Conservation (phyloP, 2,329 filamentous ascomycete species). For the Stachybotrys chlorohalonatus region DNA sequence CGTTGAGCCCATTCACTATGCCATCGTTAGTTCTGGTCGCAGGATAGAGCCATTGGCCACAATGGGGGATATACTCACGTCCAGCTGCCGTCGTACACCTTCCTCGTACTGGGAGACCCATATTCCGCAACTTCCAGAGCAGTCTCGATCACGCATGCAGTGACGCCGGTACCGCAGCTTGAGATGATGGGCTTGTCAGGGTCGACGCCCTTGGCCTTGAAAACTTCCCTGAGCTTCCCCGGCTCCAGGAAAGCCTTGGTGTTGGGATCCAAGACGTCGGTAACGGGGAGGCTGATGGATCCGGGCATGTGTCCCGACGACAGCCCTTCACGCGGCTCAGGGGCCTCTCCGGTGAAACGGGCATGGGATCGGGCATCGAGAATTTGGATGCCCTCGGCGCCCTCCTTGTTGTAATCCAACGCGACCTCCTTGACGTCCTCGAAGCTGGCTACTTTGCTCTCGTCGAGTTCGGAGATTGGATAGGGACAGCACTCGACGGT, state of each 20-base stretch:
- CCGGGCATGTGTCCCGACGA: constrained; percentile 89
- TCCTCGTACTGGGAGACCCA: constrained; percentile 56
- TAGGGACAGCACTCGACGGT: constrained; percentile 57
- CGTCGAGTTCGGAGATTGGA: constrained; percentile 52
- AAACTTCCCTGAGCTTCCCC: constrained; percentile 64
- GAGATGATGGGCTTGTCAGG: constrained; percentile 73
- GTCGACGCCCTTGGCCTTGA: constrained; percentile 73
- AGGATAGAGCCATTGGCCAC: too few relatives aligned
- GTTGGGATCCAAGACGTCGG: constrained; percentile 68
- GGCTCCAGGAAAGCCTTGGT: constrained; percentile 72
- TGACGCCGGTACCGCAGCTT: constrained; percentile 90
- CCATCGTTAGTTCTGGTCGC: constrained; percentile 16
- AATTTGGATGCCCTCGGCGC: constrained; percentile 74
- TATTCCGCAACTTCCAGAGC: constrained; percentile 73
- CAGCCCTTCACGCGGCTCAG: constrained; percentile 78
- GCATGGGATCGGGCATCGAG: constrained; percentile 76
- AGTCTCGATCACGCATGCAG: constrained; percentile 82
- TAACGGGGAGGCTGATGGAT: constrained; percentile 74
- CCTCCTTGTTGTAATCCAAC: constrained; percentile 70
- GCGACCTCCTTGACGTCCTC: constrained; percentile 75
- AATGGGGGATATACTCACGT: constrained; percentile 54
- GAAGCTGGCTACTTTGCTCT: constrained; percentile 64
- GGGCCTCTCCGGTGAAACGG: constrained; percentile 72
- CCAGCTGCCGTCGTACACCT: constrained; percentile 95
- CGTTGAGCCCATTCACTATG: constrained; percentile 59